A percentile compares a stretch with the other conserved stretches of the same genome.
Evolutionary conservation across 2,329 filamentous ascomycete species (phyloP).

Genomic region (Xylaria sp.): DNA sequence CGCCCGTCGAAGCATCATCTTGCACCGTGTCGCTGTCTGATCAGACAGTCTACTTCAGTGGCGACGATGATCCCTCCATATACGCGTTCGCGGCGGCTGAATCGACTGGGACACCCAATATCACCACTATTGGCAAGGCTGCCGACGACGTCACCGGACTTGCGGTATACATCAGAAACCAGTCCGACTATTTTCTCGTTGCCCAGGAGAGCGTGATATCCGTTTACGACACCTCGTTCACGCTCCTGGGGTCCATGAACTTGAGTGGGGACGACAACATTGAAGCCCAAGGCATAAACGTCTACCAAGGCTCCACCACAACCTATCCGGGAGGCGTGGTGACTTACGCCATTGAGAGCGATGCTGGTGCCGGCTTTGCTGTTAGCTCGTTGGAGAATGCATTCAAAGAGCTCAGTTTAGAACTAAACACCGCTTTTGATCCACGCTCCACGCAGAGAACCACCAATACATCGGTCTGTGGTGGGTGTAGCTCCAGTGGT

Average conservation of each 20-base stretch:
- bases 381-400: slow-evolving; percentile 42
- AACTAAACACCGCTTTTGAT: slow-evolving; percentile 43
- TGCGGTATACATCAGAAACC: slow-evolving; percentile 42
- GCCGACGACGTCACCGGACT: slow-evolving; percentile 45
- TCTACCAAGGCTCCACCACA: slow-evolving; percentile 43
- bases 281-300: slow-evolving; percentile 45
- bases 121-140: slow-evolving; percentile 41
- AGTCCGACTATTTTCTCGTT: slow-evolving; percentile 45
- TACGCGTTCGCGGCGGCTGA: slow-evolving; percentile 46
- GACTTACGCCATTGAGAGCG: slow-evolving; percentile 46
- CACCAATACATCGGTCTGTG: slow-evolving; percentile 36
- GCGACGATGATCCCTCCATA: slow-evolving; percentile 41
- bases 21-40: slow-evolving; percentile 44
- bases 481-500: slow-evolving; percentile 42
- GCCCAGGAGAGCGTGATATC: slow-evolving; percentile 42
- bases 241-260: slow-evolving; percentile 40
- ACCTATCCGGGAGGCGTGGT: slow-evolving; percentile 44
- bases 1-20: slow-evolving; percentile 45
- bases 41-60: slow-evolving; percentile 44
- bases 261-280: slow-evolving; percentile 45
- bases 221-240: slow-evolving; percentile 43
- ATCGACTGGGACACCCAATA: slow-evolving; percentile 40
- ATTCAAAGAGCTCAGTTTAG: slow-evolving; percentile 39
- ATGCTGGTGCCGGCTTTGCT: slow-evolving; percentile 44
- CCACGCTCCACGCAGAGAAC: slow-evolving; percentile 36